Evolutionary conservation across 2,329 filamentous ascomycete species (phyloP).

Genomic region (Cladosporium sp.): DNA sequence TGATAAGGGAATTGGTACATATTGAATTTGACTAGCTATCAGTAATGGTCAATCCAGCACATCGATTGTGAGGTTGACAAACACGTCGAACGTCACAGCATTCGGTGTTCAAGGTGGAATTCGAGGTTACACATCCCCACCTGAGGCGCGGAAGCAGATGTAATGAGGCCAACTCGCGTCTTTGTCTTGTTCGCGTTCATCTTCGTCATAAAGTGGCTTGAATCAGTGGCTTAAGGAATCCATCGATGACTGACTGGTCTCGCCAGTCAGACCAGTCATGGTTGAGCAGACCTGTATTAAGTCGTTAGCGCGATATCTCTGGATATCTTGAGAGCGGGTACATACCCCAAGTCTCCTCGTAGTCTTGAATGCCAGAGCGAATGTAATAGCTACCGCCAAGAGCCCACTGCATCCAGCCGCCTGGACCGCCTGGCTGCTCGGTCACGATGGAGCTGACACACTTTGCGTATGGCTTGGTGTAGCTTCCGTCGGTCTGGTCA

Average conservation of each 20-base stretch:
- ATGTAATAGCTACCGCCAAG: conserved; percentile 55
- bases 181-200: neutral
- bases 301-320: neutral
- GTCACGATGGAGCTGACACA: conserved; percentile 55
- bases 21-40: too few relatives aligned
- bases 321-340: neutral
- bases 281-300: conserved; percentile 47
- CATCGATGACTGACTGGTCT: conserved; percentile 22
- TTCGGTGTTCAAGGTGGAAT: too few relatives aligned
- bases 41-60: too few relatives aligned
- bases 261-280: conserved; percentile 52
- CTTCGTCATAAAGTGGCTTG: conserved; percentile 19
- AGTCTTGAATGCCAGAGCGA: conserved; percentile 54
- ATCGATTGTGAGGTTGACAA: too few relatives aligned
- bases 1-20: too few relatives aligned
- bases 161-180: neutral
- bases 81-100: too few relatives aligned
- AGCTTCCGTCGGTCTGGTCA: conserved; percentile 49
- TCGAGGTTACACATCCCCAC: too few relatives aligned
- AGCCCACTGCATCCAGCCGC: conserved; percentile 59
- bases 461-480: conserved; percentile 52
- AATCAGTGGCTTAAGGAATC: conserved; percentile 24
- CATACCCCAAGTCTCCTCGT: conserved; percentile 56
- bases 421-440: conserved; percentile 47
- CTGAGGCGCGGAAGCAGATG: too few relatives aligned